Percentiles rank a stretch among this genome's conserved stretches.
Evolutionary conservation across 2,329 filamentous ascomycete genomes (phyloP).

Genomic region (Sarocladium brachiariae): DNA sequence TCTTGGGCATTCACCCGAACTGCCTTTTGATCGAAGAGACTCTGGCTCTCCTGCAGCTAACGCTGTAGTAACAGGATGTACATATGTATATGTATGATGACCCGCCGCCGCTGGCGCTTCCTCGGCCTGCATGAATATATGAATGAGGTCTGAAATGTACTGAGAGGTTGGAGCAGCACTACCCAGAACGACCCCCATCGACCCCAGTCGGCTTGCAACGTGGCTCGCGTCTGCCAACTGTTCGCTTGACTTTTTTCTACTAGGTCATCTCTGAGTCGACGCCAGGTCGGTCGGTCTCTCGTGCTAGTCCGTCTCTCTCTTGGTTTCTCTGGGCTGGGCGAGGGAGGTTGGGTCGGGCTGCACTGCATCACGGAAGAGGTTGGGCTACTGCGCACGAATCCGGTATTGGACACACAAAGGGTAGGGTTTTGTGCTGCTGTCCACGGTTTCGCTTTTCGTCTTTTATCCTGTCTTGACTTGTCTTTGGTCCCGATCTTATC

Average conservation of each 20-base stretch:
- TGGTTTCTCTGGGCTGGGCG: background rate
- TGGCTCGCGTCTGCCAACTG: slow-evolving; percentile 8
- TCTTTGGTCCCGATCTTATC: too few relatives aligned
- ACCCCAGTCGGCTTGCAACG: slow-evolving; percentile 4
- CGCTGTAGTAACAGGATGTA: too few relatives aligned
- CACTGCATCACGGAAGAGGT: slow-evolving; percentile 6
- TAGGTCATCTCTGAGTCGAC: too few relatives aligned
- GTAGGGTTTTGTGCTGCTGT: background rate
- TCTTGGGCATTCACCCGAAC: slow-evolving; percentile 3
- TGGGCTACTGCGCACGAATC: background rate
- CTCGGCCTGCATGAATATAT: slow-evolving; percentile 7
- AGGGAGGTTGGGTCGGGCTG: slow-evolving; percentile 3
- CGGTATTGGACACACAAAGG: background rate
- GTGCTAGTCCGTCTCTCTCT: too few relatives aligned
- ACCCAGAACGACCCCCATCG: too few relatives aligned
- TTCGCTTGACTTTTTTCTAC: background rate
- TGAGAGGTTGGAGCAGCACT: too few relatives aligned
- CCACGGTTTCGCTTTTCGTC: background rate
- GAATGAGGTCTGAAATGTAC: too few relatives aligned
- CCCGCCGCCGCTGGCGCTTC: background rate
- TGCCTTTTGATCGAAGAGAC: slow-evolving; percentile 3
- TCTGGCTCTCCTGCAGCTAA: background rate
- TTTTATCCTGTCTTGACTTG: background rate
- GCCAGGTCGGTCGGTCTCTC: too few relatives aligned
- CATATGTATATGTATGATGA: too few relatives aligned